These are phyloP conservation scores for Biscutella auriculata DNA, from an alignment of 441 rosid genomes.

Conservation along the genomic window DNA sequence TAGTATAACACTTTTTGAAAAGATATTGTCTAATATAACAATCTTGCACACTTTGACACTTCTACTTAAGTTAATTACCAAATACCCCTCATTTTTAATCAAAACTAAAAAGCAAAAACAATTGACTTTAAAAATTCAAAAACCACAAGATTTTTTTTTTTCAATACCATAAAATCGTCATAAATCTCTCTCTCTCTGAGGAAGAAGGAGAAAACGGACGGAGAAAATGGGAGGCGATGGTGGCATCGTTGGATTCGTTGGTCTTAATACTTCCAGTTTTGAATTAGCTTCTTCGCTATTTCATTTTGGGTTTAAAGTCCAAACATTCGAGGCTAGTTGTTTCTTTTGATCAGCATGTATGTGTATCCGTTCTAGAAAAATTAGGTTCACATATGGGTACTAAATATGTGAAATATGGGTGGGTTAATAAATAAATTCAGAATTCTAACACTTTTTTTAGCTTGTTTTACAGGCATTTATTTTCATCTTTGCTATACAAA, in stretches of 20 bases:
- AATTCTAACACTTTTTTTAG: neutral
- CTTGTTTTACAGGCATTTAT: neutral
- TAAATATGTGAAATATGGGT: neutral
- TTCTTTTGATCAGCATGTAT: neutral
- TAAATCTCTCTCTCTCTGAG: too few species aligned
- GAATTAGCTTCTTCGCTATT: slow-evolving; percentile 64
- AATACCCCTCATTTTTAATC: too few species aligned
- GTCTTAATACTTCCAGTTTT: slow-evolving; percentile 48
- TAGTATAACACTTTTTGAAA: too few species aligned
- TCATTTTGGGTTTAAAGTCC: slow-evolving; percentile 43
- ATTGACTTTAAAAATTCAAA: too few species aligned
- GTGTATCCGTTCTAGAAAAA: neutral
- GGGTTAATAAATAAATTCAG: neutral
- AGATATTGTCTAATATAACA: too few species aligned
- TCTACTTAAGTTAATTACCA: too few species aligned
- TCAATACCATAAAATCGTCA: too few species aligned
- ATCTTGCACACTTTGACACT: too few species aligned
- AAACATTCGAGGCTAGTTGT: slow-evolving; percentile 56
- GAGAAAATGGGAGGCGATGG: slow-evolving; percentile 14
- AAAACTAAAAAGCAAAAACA: too few species aligned
- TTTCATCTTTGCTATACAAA: neutral
- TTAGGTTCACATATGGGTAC: neutral
- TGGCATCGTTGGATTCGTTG: slow-evolving; percentile 54
- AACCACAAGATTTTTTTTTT: too few species aligned
- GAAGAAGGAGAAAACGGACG: neutral